Evolutionary conservation across 1,284 basidiomycete genomes (phyloP), one percentile per base, ranked within the genome.

Genomic region (Athelia sp.): DNA sequence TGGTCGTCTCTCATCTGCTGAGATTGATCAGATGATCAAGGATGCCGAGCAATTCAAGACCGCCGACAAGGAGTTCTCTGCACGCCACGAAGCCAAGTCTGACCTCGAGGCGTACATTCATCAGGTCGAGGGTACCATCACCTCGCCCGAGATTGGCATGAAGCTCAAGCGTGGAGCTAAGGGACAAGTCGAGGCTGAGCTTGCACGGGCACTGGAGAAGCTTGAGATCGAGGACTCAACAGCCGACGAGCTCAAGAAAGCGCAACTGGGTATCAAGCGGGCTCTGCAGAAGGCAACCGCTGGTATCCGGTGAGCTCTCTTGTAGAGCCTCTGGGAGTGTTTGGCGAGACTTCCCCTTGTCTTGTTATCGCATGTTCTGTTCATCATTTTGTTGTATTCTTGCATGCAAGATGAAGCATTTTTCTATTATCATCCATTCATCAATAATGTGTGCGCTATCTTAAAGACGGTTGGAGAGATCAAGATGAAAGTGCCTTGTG

Each of bases 21-120:
- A 98, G 81, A 98, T 97, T 58, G 91, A 94, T 63, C 90, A 95
- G 73, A 98, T 98, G 95, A 94, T 97, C 79, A 93, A 93, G 78
- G 93, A 97, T 65, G 94, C 94, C 52, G 93, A 97, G 71, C 87
- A 92, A 69, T 97, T 84, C 85, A 94, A 93, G 80, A 84, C 87
- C 68, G 91, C 91, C 50, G 95, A 98, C 84, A 93, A 92, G 76
- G 94, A 97, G 69, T 96, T 94, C 81, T 89, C 92, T 59, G 87
- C 93, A 53, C 89, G 89, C 59, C 94, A 97, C 69, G 93, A 98
- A 72, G 93, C 95, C 60, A 96, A 95, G 75, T 90, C 92, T 50
- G 93, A 96, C 70, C 85, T 98, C 54, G 95, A 98, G 78, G 84
- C 92, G 35, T 96, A 97, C 76, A 80, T 98, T 66, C 90, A 95